Evolutionary conservation across 371 early-diverging fungal species (phyloP).

Genomic region (Choanephora cucurbitarum): DNA sequence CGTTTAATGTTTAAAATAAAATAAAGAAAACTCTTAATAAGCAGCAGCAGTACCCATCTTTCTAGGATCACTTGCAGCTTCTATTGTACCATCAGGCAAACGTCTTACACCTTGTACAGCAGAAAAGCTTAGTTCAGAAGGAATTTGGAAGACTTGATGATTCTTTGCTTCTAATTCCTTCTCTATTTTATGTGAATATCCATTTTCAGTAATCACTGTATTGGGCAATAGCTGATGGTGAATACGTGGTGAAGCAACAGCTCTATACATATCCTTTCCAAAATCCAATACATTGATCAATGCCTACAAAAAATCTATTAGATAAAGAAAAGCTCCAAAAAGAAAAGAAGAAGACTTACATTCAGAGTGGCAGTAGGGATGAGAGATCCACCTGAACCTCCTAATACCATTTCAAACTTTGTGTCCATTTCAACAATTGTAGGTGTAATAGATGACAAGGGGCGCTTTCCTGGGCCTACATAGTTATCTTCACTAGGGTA

Average conservation of each 20-base stretch:
- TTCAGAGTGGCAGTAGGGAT: constrained; percentile 89
- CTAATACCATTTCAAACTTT: constrained; percentile 75
- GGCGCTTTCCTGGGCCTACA: constrained; percentile 87
- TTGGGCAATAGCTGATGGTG: constrained; percentile 96
- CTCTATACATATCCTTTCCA: constrained; percentile 65
- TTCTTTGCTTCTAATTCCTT: constrained; percentile 21
- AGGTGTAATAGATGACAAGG: constrained; percentile 91
- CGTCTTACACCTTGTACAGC: constrained; percentile 45
- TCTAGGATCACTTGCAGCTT: constrained; percentile 50
- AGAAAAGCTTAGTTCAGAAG: constrained; percentile 15
- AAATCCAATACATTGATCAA: constrained; percentile 80
- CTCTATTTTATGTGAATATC: constrained; percentile 13
- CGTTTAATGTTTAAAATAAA: background rate
- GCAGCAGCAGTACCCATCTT: constrained; percentile 47
- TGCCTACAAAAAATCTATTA: constrained; percentile 36
- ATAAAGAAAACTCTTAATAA: constrained; percentile 4
- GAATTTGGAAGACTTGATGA: constrained; percentile 20
- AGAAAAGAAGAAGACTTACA: constrained; percentile 35
- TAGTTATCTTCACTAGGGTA: constrained; percentile 85
- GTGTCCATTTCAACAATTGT: constrained; percentile 79
- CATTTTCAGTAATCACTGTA: constrained; percentile 43
- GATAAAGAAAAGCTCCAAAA: background rate
- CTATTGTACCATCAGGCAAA: constrained; percentile 28
- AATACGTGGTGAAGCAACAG: constrained; percentile 80
- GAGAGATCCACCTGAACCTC: constrained; percentile 95